Percentiles rank a stretch among this genome's conserved stretches.
Evolutionary conservation across 1,284 basidiomycete species (phyloP).

Genomic region (Papiliotrema nemorosa): DNA sequence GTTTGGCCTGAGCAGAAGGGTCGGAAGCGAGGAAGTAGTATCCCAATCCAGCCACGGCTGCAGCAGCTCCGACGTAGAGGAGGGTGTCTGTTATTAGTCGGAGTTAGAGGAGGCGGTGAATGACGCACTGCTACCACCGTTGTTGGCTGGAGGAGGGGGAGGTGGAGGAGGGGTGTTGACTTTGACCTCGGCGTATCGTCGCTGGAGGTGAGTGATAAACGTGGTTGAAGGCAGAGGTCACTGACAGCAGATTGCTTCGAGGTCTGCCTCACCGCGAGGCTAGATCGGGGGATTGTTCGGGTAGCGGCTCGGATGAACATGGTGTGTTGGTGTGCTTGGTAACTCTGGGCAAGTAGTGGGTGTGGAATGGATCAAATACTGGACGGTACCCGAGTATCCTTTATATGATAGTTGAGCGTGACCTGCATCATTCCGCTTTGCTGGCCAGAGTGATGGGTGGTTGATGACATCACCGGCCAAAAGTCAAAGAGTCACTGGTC

Average conservation of each 20-base stretch:
- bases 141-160: background rate
- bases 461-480: too few relatives aligned
- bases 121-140: background rate
- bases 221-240: background rate
- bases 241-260: background rate
- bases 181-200: background rate
- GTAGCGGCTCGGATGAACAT: slow-evolving; percentile 1
- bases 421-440: too few relatives aligned
- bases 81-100: background rate
- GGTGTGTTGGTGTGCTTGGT: background rate
- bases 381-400: too few relatives aligned
- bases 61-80: slow-evolving; percentile 4
- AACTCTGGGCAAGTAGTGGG: too few relatives aligned
- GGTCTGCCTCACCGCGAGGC: background rate
- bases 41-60: background rate
- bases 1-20: background rate
- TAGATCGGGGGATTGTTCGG: background rate
- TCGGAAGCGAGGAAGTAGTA: slow-evolving; percentile 3
- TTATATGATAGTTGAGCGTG: too few relatives aligned
- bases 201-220: background rate
- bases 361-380: too few relatives aligned
- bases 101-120: background rate
- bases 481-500: too few relatives aligned
- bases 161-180: background rate
- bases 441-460: too few relatives aligned